phyloP scores from a whole-genome alignment of 768 basidiomycete species.

The Tulasnella sp. region DNA sequence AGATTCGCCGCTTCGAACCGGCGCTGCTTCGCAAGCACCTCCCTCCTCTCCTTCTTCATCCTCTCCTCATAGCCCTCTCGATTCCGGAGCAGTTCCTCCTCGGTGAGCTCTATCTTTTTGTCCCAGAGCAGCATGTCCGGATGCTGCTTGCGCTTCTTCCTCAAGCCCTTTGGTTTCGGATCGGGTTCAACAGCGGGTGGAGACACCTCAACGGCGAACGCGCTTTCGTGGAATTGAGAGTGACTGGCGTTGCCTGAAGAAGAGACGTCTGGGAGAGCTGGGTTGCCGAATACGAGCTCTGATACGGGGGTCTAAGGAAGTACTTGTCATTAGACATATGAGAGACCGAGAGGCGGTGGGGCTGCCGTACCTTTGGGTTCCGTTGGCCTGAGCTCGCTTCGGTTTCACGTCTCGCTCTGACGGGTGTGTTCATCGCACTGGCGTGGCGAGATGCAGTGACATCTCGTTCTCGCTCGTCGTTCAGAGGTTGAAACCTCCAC shows the following conservation, averaged over 20 bases:
- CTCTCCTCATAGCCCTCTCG: conserved; percentile 55
- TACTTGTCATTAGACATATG: not conserved
- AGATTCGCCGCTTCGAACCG: conserved; percentile 45
- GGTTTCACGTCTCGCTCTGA: not conserved
- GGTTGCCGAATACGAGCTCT: not conserved
- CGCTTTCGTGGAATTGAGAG: not conserved
- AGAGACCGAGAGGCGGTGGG: not conserved
- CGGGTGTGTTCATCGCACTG: not conserved
- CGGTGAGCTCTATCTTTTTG: conserved; percentile 64
- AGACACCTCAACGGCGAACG: not conserved
- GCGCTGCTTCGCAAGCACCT: conserved; percentile 38
- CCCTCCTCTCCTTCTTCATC: conserved; percentile 44
- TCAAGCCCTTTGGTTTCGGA: not conserved
- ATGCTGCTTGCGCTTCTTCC: conserved; percentile 38
- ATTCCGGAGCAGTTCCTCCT: conserved; percentile 67
- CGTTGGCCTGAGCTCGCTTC: not conserved
- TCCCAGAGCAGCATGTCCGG: conserved; percentile 41
- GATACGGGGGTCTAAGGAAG: not conserved
- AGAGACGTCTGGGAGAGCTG: not conserved
- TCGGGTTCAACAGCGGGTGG: not conserved
- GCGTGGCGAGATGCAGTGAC: not conserved
- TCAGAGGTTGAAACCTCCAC: not conserved
- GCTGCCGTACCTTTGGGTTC: not conserved
- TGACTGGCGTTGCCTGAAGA: not conserved
- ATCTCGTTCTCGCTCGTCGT: not conserved